phyloP scores from a whole-genome alignment of 2,329 filamentous ascomycete genomes.

The Achaetomium macrosporum region DNA sequence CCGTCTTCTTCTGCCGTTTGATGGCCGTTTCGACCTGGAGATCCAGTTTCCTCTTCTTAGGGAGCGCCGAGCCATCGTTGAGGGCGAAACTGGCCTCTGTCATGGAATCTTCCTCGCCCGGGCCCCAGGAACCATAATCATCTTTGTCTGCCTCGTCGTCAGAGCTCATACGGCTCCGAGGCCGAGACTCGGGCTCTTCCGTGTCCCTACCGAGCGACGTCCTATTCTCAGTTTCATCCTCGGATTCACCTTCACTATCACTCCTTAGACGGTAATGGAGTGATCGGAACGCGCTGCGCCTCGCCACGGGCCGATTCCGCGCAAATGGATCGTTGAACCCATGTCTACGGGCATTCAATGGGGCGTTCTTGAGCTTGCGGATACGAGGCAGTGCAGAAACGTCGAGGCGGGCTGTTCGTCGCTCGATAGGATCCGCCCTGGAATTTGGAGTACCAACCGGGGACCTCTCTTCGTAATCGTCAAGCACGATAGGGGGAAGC shows the following conservation, averaged over 20 bases:
- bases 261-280: slow-evolving; percentile 75
- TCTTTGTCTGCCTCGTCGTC: slow-evolving; percentile 52
- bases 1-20: slow-evolving; percentile 73
- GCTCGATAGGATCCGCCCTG: slow-evolving; percentile 55
- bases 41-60: slow-evolving; percentile 69
- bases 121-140: slow-evolving; percentile 42
- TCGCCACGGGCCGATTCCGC: slow-evolving; percentile 53
- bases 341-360: slow-evolving; percentile 52
- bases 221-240: slow-evolving; percentile 65
- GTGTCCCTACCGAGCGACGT: slow-evolving; percentile 65
- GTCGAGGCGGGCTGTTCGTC: slow-evolving; percentile 51
- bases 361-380: slow-evolving; percentile 58
- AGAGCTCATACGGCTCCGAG: slow-evolving; percentile 66
- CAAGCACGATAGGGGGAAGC: slow-evolving; percentile 46
- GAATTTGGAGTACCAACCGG: slow-evolving; percentile 61
- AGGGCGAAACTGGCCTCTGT: slow-evolving; percentile 67
- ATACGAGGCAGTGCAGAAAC: slow-evolving; percentile 68
- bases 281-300: slow-evolving; percentile 62
- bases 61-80: slow-evolving; percentile 44
- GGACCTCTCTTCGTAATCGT: slow-evolving; percentile 57
- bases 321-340: slow-evolving; percentile 64
- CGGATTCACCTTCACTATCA: slow-evolving; percentile 78
- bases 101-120: slow-evolving; percentile 58
- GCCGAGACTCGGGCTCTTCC: slow-evolving; percentile 78
- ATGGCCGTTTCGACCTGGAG: slow-evolving; percentile 62